phyloP scores from a whole-genome alignment of 768 basidiomycete genomes.

The Lepiota venenata region DNA sequence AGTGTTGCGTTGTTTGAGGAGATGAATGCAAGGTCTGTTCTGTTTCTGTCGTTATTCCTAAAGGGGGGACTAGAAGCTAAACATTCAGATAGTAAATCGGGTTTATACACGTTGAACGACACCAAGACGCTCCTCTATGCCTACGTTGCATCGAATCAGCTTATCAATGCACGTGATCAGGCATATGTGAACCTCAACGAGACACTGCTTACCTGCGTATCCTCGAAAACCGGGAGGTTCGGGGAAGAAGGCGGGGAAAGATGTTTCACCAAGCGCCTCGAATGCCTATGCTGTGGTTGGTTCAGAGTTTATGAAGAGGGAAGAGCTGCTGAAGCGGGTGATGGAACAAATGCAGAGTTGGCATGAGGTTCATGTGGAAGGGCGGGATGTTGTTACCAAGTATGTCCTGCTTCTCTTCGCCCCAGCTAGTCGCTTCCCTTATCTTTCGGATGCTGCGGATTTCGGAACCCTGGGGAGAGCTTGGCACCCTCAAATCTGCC shows the following conservation, averaged over 20 bases:
- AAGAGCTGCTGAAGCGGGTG: slow-evolving; percentile 55
- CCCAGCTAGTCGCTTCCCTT: neutral
- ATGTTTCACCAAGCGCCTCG: slow-evolving; percentile 9
- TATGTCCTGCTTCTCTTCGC: slow-evolving; percentile 26
- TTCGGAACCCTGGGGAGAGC: no score
- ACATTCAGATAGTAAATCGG: slow-evolving; percentile 41
- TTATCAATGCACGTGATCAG: slow-evolving; percentile 65
- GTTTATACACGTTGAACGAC: slow-evolving; percentile 53
- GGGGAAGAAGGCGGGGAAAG: slow-evolving; percentile 29
- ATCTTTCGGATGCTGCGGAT: no score
- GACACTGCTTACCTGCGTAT: slow-evolving; percentile 33
- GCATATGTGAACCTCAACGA: slow-evolving; percentile 69
- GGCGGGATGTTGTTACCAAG: slow-evolving; percentile 58
- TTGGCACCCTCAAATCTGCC: neutral
- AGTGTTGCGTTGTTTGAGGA: slow-evolving; percentile 61
- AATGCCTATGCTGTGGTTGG: slow-evolving; percentile 10
- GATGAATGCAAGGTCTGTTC: slow-evolving; percentile 61
- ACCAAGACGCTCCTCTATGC: slow-evolving; percentile 54
- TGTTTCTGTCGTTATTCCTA: neutral
- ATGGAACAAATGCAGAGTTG: slow-evolving; percentile 71
- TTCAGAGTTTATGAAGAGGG: slow-evolving; percentile 62
- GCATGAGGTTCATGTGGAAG: slow-evolving; percentile 59
- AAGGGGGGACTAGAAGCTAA: no score
- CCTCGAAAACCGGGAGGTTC: slow-evolving; percentile 27
- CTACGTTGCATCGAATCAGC: slow-evolving; percentile 58